Evolutionary conservation across 2,329 filamentous ascomycete species (phyloP).

Genomic region (Drechslerella coelobrocha): DNA sequence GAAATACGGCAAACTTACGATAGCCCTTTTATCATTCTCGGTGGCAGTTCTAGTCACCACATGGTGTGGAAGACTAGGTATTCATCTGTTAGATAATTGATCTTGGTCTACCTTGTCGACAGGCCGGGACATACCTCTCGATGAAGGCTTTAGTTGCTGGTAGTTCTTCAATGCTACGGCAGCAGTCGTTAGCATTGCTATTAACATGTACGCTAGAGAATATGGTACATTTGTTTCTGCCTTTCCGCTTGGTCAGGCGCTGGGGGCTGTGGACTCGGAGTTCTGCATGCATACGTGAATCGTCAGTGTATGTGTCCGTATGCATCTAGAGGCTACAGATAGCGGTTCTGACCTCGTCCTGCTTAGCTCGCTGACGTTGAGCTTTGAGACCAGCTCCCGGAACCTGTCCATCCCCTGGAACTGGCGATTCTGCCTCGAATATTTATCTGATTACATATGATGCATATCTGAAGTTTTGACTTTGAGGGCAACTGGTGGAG

Average conservation of each 20-base stretch:
- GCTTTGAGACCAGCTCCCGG: conserved; percentile 45
- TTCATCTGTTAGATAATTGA: background rate
- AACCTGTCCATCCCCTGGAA: conserved; percentile 29
- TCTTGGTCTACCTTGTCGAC: background rate
- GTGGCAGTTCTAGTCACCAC: conserved; percentile 16
- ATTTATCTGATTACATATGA: background rate
- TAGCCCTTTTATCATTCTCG: conserved; percentile 37
- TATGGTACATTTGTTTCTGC: conserved; percentile 23
- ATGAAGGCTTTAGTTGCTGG: conserved; percentile 32
- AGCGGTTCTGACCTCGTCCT: conserved; percentile 28
- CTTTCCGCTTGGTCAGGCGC: conserved; percentile 17
- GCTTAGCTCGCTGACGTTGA: conserved; percentile 33
- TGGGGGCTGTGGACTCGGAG: conserved; percentile 38
- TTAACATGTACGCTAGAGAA: background rate
- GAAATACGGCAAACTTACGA: conserved; percentile 4
- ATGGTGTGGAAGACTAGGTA: conserved; percentile 34
- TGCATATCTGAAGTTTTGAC: too few species aligned
- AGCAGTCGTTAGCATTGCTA: background rate
- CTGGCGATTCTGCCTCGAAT: background rate
- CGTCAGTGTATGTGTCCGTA: too few species aligned
- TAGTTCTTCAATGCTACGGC: conserved; percentile 24
- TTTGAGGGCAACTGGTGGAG: background rate
- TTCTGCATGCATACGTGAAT: conserved; percentile 2
- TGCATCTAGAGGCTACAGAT: too few species aligned
- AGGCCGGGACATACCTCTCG: conserved; percentile 16